Percentiles rank a stretch among this genome's conserved stretches.
Conservation (phyloP, 2,329 filamentous ascomycete species). For the Fusarium robinianum region DNA sequence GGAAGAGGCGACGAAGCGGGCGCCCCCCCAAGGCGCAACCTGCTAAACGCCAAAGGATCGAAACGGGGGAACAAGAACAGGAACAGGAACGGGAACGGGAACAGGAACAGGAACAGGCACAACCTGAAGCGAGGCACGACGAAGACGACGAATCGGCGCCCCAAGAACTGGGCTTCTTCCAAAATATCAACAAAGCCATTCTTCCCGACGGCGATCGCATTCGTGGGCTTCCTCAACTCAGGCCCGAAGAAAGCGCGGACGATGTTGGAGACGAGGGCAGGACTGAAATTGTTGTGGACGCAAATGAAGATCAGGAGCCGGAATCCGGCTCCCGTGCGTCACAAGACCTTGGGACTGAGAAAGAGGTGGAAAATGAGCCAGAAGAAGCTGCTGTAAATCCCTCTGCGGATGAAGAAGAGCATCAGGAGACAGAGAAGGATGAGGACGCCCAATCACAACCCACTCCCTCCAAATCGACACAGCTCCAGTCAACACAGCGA, state of each 20-base stretch:
- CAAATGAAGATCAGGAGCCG: neutral
- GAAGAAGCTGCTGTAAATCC: no score
- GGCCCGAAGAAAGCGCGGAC: neutral
- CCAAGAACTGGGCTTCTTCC: constrained; percentile 7
- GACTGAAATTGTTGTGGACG: neutral
- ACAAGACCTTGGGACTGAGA: neutral
- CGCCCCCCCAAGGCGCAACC: neutral
- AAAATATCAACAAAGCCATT: constrained; percentile 22
- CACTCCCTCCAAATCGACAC: neutral
- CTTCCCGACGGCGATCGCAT: neutral
- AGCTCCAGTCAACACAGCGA: neutral
- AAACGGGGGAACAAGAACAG: neutral
- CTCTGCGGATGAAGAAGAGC: no score
- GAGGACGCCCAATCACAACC: neutral
- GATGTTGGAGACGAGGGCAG: neutral
- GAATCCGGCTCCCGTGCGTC: neutral
- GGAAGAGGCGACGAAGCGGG: constrained; percentile 18
- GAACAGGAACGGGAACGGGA: neutral
- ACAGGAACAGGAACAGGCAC: neutral
- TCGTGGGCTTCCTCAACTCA: constrained; percentile 1
- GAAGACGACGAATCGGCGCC: constrained; percentile 18
- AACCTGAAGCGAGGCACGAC: neutral
- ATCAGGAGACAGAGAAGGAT: no score
- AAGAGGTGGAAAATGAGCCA: no score
- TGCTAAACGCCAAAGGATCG: constrained; percentile 10